Base-by-base conservation (phyloP, 140 eudicot genomes). In the Erigeron philadelphicus region DNA sequence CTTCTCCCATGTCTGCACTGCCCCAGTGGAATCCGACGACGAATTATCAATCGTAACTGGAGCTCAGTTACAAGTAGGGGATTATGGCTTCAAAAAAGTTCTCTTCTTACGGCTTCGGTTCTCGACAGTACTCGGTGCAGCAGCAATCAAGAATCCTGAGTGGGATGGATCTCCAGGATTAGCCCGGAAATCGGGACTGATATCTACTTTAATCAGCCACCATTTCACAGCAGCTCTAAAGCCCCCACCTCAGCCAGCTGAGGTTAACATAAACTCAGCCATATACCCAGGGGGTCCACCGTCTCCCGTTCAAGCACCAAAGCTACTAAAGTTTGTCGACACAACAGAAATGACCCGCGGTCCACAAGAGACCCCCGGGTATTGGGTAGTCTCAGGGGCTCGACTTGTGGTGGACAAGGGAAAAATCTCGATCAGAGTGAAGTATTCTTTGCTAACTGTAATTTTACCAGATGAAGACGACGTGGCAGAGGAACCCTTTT, bases 241-340 rank as follows among this genome's bases (percentile, higher is more conserved):
- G 59, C 97, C 87, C 38, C 82, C 79, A 23, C 95, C 99, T 31
- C 95, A 81, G 81, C 89, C 95, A 8, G 86, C 95, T 10, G 95
- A 89, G 59, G 94, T 94, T 58, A 94, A 94, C 68, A 85, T 94
- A 73, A 94, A 94, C 67, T 94, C 99, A 10, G 97, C 97, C 7
- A 73, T 94, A 11, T 94, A 89, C 72, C 99, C 99, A 1, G 99
- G 99, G 13, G 99, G 99, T 7, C 99, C 99, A 9, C 99, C 99
- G 0, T 77, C 74, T 12, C 99, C 99, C 0, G 80, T 65, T 46
- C 97, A 87, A 66, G 88, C 97, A 31, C 87, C 91, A 8, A 94
- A 94, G 81, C 79, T 89, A 2, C 68, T 94, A 81, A 94, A 80
- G 78, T 89, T 89, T 77, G 95, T 94, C 1, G 99, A 94, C 79